A percentile compares a stretch with the other conserved stretches of the same genome.
phyloP scores from a whole-genome alignment of 495 filamentous ascomycete genomes.

The Tetracladium marchalianum region DNA sequence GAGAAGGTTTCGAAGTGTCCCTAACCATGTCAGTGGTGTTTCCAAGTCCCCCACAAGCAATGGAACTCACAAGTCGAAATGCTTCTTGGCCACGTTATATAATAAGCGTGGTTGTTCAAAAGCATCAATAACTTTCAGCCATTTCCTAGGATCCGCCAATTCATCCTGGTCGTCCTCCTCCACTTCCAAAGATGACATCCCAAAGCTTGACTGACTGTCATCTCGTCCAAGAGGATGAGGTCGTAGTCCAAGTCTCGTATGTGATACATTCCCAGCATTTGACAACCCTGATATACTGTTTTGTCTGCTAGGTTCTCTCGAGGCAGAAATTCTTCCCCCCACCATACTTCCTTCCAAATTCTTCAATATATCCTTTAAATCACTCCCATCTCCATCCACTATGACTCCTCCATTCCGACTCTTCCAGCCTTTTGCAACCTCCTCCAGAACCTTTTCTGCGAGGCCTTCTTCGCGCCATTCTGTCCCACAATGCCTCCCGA shows the following conservation, averaged over 20 bases:
- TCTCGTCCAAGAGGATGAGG: slow-evolving; percentile 34
- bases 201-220: slow-evolving; percentile 54
- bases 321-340: slow-evolving; percentile 55
- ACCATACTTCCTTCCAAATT: slow-evolving; percentile 74
- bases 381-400: slow-evolving; percentile 69
- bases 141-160: slow-evolving; percentile 55
- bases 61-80: slow-evolving; percentile 53
- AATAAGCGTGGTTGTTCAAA: slow-evolving; percentile 79
- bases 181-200: slow-evolving; percentile 47
- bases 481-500: slow-evolving; percentile 86
- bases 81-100: slow-evolving; percentile 82
- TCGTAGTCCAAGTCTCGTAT: slow-evolving; percentile 27
- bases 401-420: slow-evolving; percentile 74
- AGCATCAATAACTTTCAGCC: slow-evolving; percentile 68
- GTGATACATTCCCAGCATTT: slow-evolving; percentile 8
- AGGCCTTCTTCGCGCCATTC: slow-evolving; percentile 95
- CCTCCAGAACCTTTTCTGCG: slow-evolving; percentile 85
- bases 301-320: slow-evolving; percentile 43
- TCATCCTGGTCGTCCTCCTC: slow-evolving; percentile 48
- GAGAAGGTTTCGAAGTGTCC: slow-evolving; percentile 53
- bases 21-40: slow-evolving; percentile 21
- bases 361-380: slow-evolving; percentile 71
- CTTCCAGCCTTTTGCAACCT: slow-evolving; percentile 85
- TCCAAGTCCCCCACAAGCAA: slow-evolving; percentile 11
- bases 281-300: slow-evolving; percentile 35